These are phyloP conservation scores for Aspergillus ellipticus DNA, from an alignment of 495 filamentous ascomycete species.

Conservation along the genomic window DNA sequence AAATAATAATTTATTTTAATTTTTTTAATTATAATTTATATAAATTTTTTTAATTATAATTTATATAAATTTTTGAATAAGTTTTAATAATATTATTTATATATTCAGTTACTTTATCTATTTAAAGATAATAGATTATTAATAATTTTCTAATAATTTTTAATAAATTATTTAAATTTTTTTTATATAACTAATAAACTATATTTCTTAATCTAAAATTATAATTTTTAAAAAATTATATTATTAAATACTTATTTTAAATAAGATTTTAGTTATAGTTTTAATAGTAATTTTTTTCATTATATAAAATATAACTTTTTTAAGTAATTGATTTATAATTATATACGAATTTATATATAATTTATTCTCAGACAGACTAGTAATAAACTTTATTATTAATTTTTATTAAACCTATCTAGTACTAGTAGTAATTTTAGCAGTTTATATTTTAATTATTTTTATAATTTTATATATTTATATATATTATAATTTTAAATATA, in stretches of 20 bases:
- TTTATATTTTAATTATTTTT: neutral
- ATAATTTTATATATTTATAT: neutral
- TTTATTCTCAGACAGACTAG: neutral
- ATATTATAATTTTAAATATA: constrained; percentile 1
- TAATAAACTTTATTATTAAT: neutral
- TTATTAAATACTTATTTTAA: neutral
- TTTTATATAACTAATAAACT: neutral
- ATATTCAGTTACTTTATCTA: neutral
- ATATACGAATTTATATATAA: neutral
- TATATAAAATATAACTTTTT: neutral
- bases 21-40: neutral
- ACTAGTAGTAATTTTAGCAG: neutral
- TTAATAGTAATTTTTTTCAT: neutral
- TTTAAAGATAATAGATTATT: too few relatives aligned
- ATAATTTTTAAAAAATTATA: neutral
- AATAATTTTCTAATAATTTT: too few relatives aligned
- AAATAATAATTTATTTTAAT: too few relatives aligned
- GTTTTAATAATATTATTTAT: neutral
- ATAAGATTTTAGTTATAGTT: neutral
- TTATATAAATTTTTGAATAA: neutral
- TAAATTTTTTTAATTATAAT: too few relatives aligned
- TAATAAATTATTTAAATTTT: neutral
- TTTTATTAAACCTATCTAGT: neutral
- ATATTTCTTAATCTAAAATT: neutral
- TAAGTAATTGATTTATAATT: neutral